phyloP scores from a whole-genome alignment of 129 eudicot species.

The Lactuca sativa region DNA sequence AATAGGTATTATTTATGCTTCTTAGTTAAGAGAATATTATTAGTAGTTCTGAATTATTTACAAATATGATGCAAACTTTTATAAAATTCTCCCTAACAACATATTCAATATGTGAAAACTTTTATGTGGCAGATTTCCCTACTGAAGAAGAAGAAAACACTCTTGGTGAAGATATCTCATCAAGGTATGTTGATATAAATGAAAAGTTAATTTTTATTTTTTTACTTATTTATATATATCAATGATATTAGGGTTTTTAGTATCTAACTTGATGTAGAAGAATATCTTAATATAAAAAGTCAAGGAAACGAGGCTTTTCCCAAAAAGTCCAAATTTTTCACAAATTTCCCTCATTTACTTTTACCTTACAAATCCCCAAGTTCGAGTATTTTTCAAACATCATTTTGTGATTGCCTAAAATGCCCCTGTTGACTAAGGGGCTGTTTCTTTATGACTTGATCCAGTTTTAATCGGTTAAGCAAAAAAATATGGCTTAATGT shows the following conservation, averaged over 20 bases:
- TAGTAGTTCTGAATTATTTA: not conserved
- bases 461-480: no score
- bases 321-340: no score
- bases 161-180: constrained; percentile 69
- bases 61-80: not conserved
- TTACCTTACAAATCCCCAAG: no score
- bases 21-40: not conserved
- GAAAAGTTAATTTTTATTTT: not conserved
- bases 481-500: no score
- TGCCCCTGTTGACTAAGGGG: no score
- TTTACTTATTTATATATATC: not conserved
- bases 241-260: not conserved
- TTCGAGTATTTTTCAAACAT: no score
- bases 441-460: no score
- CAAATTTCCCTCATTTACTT: no score
- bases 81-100: not conserved
- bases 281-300: no score
- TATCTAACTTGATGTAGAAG: no score
- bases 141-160: constrained; percentile 63
- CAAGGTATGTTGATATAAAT: constrained; percentile 50
- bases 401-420: no score
- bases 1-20: constrained; percentile 46
- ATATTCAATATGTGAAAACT: constrained; percentile 6
- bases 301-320: no score
- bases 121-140: constrained; percentile 39